Conservation (phyloP, 2,329 filamentous ascomycete genomes). For the Phyllosticta paracitricarpa region DNA sequence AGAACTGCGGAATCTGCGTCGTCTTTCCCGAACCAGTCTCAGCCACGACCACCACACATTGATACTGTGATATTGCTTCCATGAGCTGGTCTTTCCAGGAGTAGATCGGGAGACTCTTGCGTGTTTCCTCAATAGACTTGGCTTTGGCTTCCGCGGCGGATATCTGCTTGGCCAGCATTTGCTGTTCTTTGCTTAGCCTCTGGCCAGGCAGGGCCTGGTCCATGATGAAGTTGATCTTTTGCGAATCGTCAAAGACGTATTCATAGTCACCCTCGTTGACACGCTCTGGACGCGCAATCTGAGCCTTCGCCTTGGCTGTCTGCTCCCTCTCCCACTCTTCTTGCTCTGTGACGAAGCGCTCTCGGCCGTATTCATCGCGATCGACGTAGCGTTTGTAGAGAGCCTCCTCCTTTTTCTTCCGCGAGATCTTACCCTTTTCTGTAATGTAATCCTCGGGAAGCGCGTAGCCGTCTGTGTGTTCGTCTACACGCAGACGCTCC, state of each 20-base stretch:
- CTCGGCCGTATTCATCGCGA: slow-evolving; percentile 74
- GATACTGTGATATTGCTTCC: slow-evolving; percentile 73
- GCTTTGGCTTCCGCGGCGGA: slow-evolving; percentile 84
- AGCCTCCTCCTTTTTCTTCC: slow-evolving; percentile 77
- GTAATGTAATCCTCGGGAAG: slow-evolving; percentile 94
- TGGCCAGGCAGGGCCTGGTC: slow-evolving; percentile 66
- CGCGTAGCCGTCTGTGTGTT: slow-evolving; percentile 82
- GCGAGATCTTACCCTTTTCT: slow-evolving; percentile 81
- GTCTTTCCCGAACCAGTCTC: slow-evolving; percentile 95
- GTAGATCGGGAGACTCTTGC: slow-evolving; percentile 85
- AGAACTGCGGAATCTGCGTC: slow-evolving; percentile 87
- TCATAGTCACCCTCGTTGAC: slow-evolving; percentile 78
- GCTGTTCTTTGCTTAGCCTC: slow-evolving; percentile 69
- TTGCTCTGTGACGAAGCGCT: slow-evolving; percentile 84
- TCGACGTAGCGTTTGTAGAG: slow-evolving; percentile 88
- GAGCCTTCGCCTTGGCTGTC: slow-evolving; percentile 73
- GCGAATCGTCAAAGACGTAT: slow-evolving; percentile 82
- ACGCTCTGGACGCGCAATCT: slow-evolving; percentile 65
- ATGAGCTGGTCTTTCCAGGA: slow-evolving; percentile 77
- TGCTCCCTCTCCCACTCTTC: slow-evolving; percentile 96
- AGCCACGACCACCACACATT: slow-evolving; percentile 84
- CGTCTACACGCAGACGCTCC: slow-evolving; percentile 77
- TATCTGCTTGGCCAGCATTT: slow-evolving; percentile 67
- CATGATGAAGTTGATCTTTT: slow-evolving; percentile 76
- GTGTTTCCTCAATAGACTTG: slow-evolving; percentile 78